A percentile compares a stretch with the other conserved stretches of the same genome.
These are phyloP conservation scores for Hamamelis virginiana DNA, from an alignment of 164 flowering plant species.

Conservation along the genomic window DNA sequence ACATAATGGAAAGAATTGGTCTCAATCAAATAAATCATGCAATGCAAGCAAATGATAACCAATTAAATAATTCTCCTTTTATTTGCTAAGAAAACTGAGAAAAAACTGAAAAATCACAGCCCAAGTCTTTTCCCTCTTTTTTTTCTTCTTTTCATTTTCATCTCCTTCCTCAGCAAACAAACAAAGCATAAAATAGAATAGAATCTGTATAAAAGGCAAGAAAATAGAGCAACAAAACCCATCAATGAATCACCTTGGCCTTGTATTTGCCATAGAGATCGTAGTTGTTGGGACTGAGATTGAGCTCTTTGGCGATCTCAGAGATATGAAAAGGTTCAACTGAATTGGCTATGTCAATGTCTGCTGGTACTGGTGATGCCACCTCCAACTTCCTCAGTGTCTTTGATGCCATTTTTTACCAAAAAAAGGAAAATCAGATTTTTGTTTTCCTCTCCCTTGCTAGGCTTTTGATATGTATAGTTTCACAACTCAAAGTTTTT, in stretches of 20 bases:
- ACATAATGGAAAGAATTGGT: too few relatives aligned
- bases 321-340: conserved; percentile 83
- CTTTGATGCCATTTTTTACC: conserved; percentile 41
- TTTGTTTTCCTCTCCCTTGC: too few relatives aligned
- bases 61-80: not conserved
- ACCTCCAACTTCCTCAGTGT: conserved; percentile 74
- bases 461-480: too few relatives aligned
- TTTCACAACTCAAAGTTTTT: too few relatives aligned
- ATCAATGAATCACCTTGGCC: conserved; percentile 67
- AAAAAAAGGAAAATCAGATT: too few relatives aligned
- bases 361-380: conserved; percentile 91
- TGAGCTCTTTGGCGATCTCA: conserved; percentile 79
- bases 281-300: conserved; percentile 66
- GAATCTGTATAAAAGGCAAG: not conserved
- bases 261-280: conserved; percentile 98
- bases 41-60: not conserved
- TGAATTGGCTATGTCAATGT: conserved; percentile 91
- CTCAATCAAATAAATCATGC: not conserved
- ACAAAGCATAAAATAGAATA: not conserved
- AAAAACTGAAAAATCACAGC: too few relatives aligned
- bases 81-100: not conserved
- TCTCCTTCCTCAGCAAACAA: not conserved
- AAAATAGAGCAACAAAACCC: conserved; percentile 3
- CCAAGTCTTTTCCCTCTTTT: too few relatives aligned
- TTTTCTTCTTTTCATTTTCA: too few relatives aligned